These are phyloP conservation scores for Suhomyces yuchorum DNA, from an alignment of 1,139 yeast species.

Conservation along the genomic window DNA sequence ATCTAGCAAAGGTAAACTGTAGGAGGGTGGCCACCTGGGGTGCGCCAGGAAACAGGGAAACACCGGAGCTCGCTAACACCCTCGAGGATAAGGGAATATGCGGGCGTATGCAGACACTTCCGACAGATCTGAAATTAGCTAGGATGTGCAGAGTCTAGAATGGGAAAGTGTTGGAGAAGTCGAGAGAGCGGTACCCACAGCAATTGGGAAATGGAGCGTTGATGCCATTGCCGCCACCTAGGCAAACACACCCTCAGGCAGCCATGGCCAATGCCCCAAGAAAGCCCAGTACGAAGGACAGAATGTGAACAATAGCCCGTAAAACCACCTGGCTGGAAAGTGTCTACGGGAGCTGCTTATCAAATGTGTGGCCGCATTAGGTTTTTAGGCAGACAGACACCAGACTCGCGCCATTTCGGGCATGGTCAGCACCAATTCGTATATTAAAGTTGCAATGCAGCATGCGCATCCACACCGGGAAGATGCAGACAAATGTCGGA, in stretches of 20 bases:
- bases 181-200: too few species aligned
- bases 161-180: too few species aligned
- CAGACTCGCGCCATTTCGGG: neutral
- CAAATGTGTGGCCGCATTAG: neutral
- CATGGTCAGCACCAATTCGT: neutral
- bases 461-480: neutral
- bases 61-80: neutral
- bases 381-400: neutral
- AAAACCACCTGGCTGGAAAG: too few species aligned
- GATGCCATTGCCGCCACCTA: too few species aligned
- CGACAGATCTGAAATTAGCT: neutral
- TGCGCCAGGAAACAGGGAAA: neutral
- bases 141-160: neutral
- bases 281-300: too few species aligned
- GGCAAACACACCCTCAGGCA: too few species aligned
- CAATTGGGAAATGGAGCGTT: too few species aligned
- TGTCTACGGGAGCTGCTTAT: neutral
- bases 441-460: neutral
- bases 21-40: too few species aligned
- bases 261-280: too few species aligned
- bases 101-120: neutral
- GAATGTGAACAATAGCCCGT: too few species aligned
- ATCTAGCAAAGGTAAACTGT: neutral
- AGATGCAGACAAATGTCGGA: neutral
- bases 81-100: neutral